A percentile compares a stretch with the other conserved stretches of the same genome.
Evolutionary conservation across 1,139 yeast species (phyloP).

Genomic region (Lodderomyces parapsilosis): DNA sequence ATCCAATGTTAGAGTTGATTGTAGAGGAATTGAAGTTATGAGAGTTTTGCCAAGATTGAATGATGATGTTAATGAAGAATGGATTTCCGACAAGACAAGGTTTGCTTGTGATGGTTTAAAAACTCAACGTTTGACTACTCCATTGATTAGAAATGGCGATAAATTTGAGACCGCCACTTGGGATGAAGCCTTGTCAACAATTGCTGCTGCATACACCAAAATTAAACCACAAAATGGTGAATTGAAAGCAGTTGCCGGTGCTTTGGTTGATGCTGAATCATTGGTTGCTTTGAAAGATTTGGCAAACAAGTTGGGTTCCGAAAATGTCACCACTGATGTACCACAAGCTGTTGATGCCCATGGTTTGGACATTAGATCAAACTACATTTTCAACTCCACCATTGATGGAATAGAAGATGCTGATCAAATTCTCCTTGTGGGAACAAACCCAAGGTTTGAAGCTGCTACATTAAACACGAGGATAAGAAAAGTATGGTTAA

Average conservation of each 20-base stretch:
- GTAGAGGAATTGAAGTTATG: slow-evolving; percentile 87
- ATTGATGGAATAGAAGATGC: slow-evolving; percentile 82
- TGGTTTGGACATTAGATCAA: slow-evolving; percentile 75
- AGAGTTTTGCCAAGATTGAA: slow-evolving; percentile 83
- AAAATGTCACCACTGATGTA: slow-evolving; percentile 75
- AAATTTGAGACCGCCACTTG: slow-evolving; percentile 76
- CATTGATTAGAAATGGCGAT: slow-evolving; percentile 72
- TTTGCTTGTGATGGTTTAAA: slow-evolving; percentile 85
- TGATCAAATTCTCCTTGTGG: slow-evolving; percentile 74
- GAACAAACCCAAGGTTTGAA: slow-evolving; percentile 88
- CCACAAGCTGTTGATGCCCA: slow-evolving; percentile 61
- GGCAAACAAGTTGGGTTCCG: slow-evolving; percentile 75
- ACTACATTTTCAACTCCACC: slow-evolving; percentile 77
- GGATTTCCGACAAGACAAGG: slow-evolving; percentile 88
- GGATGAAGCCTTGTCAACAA: slow-evolving; percentile 80
- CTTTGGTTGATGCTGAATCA: slow-evolving; percentile 79
- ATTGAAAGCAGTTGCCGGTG: slow-evolving; percentile 80
- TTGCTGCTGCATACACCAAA: slow-evolving; percentile 62
- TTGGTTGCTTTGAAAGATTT: slow-evolving; percentile 81
- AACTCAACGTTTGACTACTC: slow-evolving; percentile 83
- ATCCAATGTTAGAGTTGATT: slow-evolving; percentile 79
- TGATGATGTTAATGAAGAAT: slow-evolving; percentile 87
- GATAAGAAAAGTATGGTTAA: slow-evolving; percentile 80
- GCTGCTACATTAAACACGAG: slow-evolving; percentile 88
- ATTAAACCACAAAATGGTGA: slow-evolving; percentile 67